phyloP scores from a whole-genome alignment of 2,329 filamentous ascomycete genomes.

The Beauveria medogensis region DNA sequence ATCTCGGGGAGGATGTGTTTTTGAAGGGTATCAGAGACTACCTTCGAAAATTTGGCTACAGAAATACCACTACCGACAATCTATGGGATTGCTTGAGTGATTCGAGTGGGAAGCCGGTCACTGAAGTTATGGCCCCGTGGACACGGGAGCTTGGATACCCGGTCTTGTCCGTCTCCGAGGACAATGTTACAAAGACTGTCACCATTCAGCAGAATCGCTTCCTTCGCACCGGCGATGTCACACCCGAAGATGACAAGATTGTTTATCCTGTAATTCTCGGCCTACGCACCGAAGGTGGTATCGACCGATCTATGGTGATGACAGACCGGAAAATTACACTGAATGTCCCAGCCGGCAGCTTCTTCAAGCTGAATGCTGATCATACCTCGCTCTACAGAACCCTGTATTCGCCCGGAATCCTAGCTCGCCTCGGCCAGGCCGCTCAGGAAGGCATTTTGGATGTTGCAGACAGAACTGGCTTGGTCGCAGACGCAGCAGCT shows the following conservation, averaged over 20 bases:
- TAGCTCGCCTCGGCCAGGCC: conserved; percentile 79
- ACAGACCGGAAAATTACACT: conserved; percentile 61
- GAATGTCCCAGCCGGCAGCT: conserved; percentile 70
- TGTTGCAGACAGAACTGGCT: conserved; percentile 86
- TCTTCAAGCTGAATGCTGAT: conserved; percentile 95
- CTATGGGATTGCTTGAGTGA: conserved; percentile 82
- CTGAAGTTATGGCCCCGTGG: conserved; percentile 89
- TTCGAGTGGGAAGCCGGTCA: conserved; percentile 84
- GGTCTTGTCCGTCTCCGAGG: conserved; percentile 71
- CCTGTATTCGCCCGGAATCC: conserved; percentile 72
- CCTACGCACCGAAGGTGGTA: conserved; percentile 70
- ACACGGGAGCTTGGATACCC: conserved; percentile 94
- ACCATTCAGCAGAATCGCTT: conserved; percentile 92
- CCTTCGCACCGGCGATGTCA: conserved; percentile 83
- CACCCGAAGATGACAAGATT: conserved; percentile 82
- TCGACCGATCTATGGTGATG: conserved; percentile 47
- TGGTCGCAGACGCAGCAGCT: conserved; percentile 88
- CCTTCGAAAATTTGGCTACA: conserved; percentile 92
- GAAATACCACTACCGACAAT: conserved; percentile 85
- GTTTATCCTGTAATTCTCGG: conserved; percentile 86
- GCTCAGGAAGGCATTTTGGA: conserved; percentile 63
- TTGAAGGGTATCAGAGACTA: conserved; percentile 86
- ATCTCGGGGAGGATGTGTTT: conserved; percentile 86
- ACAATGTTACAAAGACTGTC: conserved; percentile 53
- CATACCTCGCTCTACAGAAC: conserved; percentile 90